phyloP scores from a whole-genome alignment of 2,329 filamentous ascomycete species.

The Ophiostoma novo-ulmi region DNA sequence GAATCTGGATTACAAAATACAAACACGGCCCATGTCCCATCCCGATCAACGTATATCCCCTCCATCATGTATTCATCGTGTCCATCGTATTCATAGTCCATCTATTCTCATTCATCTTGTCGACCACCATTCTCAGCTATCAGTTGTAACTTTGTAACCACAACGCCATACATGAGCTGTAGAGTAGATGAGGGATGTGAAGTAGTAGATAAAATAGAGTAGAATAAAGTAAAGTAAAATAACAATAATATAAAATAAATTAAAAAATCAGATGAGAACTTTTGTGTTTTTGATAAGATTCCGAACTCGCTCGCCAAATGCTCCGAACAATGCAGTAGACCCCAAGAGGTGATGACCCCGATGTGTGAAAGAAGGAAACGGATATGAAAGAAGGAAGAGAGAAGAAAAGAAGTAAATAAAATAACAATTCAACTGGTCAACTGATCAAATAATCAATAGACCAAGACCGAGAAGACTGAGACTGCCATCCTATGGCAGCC shows the following conservation, averaged over 20 bases:
- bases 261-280: background rate
- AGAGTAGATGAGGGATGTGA: background rate
- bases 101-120: no score
- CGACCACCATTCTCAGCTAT: no score
- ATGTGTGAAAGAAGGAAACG: constrained; percentile 6
- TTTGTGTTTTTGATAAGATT: constrained; percentile 16
- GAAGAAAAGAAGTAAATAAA: background rate
- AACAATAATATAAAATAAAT: background rate
- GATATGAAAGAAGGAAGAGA: background rate
- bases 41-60: no score
- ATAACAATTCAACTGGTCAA: no score
- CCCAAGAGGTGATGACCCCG: background rate
- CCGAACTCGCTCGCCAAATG: constrained; percentile 15
- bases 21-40: no score
- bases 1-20: no score
- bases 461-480: background rate
- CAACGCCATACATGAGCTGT: background rate
- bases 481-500: constrained; percentile 45
- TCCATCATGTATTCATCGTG: no score
- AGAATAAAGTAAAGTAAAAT: background rate
- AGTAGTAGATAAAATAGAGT: background rate
- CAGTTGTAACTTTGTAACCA: background rate
- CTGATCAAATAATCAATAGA: background rate
- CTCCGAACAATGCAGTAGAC: constrained; percentile 11
- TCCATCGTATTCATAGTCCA: no score